phyloP scores from a whole-genome alignment of 352 stramenopile genomes.

The Phytopythium ostracodes region DNA sequence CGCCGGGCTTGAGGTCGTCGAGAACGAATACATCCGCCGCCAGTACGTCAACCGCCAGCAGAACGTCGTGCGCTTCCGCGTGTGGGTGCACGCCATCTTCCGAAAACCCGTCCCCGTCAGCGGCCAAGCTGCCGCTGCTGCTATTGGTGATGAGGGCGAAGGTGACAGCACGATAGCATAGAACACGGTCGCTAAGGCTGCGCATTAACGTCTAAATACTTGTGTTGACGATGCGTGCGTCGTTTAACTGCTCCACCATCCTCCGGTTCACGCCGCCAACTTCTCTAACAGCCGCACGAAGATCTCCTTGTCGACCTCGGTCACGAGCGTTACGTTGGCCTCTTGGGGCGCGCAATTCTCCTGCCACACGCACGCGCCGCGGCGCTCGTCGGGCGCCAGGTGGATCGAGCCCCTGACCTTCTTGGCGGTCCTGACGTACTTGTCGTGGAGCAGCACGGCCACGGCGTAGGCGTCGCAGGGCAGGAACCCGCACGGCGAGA shows the following conservation, averaged over 20 bases:
- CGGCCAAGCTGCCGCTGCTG: neutral
- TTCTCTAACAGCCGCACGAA: slow-evolving; percentile 59
- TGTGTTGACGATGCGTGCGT: neutral
- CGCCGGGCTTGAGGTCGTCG: slow-evolving; percentile 55
- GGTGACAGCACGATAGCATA: neutral
- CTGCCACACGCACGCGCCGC: slow-evolving; percentile 50
- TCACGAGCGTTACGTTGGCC: slow-evolving; percentile 69
- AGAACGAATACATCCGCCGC: slow-evolving; percentile 85
- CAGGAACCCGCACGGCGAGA: slow-evolving; percentile 42
- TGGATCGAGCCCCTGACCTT: slow-evolving; percentile 49
- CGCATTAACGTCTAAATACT: neutral
- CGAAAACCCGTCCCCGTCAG: slow-evolving; percentile 47
- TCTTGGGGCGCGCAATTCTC: slow-evolving; percentile 21
- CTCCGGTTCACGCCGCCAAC: too few relatives aligned
- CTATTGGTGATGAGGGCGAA: neutral
- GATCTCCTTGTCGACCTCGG: slow-evolving; percentile 47
- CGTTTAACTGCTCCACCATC: too few relatives aligned
- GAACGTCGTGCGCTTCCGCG: slow-evolving; percentile 80
- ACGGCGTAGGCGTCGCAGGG: slow-evolving; percentile 76
- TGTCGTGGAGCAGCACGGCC: slow-evolving; percentile 49
- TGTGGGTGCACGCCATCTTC: slow-evolving; percentile 87
- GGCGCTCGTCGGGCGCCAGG: slow-evolving; percentile 46
- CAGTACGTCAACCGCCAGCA: slow-evolving; percentile 88
- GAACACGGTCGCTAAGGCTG: neutral
- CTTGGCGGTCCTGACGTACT: slow-evolving; percentile 45